Evolutionary conservation across 2,329 filamentous ascomycete species (phyloP), one percentile per base, ranked within the genome.

Genomic region (Coniosporium tulheliwenetii): DNA sequence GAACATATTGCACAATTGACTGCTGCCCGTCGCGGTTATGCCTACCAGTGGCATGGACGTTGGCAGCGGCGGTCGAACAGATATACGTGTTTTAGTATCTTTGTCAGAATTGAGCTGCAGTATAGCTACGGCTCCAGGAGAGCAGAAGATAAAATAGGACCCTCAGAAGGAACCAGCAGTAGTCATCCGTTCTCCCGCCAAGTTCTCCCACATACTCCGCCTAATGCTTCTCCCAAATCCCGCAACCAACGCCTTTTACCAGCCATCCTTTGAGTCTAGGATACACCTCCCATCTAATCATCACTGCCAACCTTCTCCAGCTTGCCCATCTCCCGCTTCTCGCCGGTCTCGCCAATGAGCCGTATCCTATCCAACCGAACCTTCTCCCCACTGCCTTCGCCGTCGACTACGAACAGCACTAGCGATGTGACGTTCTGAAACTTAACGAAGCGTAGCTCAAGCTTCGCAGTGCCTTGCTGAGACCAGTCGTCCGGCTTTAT

Each of bases 301-400:
- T 84, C 80, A 50, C 93, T 81, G 10, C 79, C 85, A 56, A 95
- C 75, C 76, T 96, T 96, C 71, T 96, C 85, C 49, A 98, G 66
- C 69, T 93, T 93, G 49, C 87, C 89, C 75, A 86, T 85, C 43
- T 91, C 83, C 45, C 86, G 74, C 73, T 93, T 94, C 69, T 93
- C 80, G 10, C 91, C 89, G 12, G 77, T 75, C 61, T 96, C 89
- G 29, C 91, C 91, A 54, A 96, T 79, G 41, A 96, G 67, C 50
- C 77, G 71, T 48, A 91, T 62, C 39, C 84, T 71, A 61, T 91
- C 84, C 39, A 98, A 61, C 42, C 91, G 78, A 43, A 91, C 80
- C 67, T 84, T 87, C 57, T 96, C 87, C 36, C 79, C 75, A 39
- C 85, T 80, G 41, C 89, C 83, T 2, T 86, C 87, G 3, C 63